Percentiles rank a stretch among this genome's conserved stretches.
These are phyloP conservation scores for Aurantiochytrium sp. DNA, from an alignment of 108 stramenopile genomes.

Conservation along the genomic window DNA sequence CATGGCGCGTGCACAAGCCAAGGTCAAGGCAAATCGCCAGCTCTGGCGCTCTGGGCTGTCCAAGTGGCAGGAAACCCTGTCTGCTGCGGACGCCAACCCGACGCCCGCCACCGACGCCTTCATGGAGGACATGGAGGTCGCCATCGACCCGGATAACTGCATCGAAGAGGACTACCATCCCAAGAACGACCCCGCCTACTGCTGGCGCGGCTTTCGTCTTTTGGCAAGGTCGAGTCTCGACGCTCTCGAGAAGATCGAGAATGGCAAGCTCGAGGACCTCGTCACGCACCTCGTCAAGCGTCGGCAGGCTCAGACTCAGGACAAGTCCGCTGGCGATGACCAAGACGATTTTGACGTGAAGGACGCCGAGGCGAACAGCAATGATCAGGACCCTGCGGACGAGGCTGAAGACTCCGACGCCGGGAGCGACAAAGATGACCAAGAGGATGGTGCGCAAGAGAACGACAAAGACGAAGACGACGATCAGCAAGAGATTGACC, in stretches of 20 bases:
- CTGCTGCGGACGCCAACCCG: not conserved
- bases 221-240: not conserved
- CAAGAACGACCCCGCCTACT: constrained; percentile 28
- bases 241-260: not conserved
- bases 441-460: not conserved
- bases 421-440: not conserved
- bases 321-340: not conserved
- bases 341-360: not conserved
- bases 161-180: constrained; percentile 35
- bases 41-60: not conserved
- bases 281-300: not conserved
- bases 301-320: not conserved
- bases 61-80: not conserved
- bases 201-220: constrained; percentile 31
- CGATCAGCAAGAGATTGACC: not conserved
- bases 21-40: constrained; percentile 4
- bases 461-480: not conserved
- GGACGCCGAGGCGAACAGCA: not conserved
- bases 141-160: constrained; percentile 31
- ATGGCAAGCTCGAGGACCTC: not conserved
- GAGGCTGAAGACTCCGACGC: not conserved
- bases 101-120: not conserved
- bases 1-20: not conserved
- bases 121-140: constrained; percentile 11
- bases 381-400: not conserved